phyloP scores from a whole-genome alignment of 2,329 filamentous ascomycete species.

The Arthrinium puccinioides region DNA sequence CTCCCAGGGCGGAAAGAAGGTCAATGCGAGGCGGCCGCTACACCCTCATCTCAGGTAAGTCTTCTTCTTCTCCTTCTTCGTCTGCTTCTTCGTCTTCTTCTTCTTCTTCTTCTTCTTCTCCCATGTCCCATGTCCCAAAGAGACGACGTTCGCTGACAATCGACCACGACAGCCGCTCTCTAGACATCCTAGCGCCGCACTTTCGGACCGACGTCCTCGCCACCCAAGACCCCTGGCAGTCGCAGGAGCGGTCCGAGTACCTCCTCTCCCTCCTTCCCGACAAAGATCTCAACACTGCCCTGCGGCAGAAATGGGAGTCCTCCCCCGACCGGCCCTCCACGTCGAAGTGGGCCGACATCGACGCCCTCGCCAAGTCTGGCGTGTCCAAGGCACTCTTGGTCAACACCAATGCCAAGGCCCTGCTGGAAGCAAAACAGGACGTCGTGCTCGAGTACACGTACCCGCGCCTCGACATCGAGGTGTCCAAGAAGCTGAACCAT shows the following conservation, averaged over 20 bases:
- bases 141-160: conserved; percentile 5
- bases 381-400: conserved; percentile 64
- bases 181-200: conserved; percentile 75
- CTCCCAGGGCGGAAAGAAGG: conserved; percentile 76
- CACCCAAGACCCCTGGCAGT: conserved; percentile 79
- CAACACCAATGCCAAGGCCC: conserved; percentile 61
- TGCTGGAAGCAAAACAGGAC: conserved; percentile 89
- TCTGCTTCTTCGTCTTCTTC: not conserved
- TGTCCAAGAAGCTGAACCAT: conserved; percentile 97
- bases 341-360: conserved; percentile 92
- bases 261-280: conserved; percentile 84
- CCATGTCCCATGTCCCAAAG: not conserved
- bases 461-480: conserved; percentile 90
- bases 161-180: conserved; percentile 56
- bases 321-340: conserved; percentile 68
- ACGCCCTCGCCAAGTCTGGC: conserved; percentile 71
- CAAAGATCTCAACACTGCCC: conserved; percentile 63
- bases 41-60: conserved; percentile 78
- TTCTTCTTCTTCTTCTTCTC: conserved; percentile 1
- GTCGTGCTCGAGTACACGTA: conserved; percentile 97
- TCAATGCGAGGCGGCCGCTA: conserved; percentile 75
- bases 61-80: not conserved
- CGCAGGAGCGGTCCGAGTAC: conserved; percentile 62
- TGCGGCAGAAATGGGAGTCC: conserved; percentile 87
- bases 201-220: conserved; percentile 78